Percentiles rank a stretch among this genome's conserved stretches.
Conservation (phyloP, 1,284 basidiomycete species). For the Apiotrichum laibachii region DNA sequence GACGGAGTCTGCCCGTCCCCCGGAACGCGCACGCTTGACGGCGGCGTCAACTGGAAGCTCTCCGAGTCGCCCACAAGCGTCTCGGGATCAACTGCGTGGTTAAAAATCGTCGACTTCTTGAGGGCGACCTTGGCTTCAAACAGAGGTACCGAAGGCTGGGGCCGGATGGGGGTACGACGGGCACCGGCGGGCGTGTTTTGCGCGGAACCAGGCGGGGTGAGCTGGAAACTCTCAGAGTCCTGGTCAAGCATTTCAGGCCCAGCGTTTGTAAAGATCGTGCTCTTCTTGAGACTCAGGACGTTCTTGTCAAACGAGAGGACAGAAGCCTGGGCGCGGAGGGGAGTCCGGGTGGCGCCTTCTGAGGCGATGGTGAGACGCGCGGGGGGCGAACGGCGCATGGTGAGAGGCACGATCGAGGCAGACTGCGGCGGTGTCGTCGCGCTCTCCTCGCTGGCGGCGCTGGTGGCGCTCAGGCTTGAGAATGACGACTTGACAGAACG, state of each 20-base stretch:
- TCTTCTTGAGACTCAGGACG: neutral
- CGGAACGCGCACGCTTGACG: neutral
- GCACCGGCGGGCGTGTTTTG: neutral
- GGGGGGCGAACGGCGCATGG: conserved; percentile 2
- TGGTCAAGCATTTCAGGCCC: neutral
- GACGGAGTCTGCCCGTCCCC: neutral
- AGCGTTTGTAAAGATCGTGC: neutral
- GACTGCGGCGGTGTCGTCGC: neutral
- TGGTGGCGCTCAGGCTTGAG: neutral
- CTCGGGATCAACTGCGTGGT: neutral
- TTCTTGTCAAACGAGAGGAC: neutral
- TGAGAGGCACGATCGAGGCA: neutral
- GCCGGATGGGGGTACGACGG: neutral
- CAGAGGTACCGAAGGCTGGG: neutral
- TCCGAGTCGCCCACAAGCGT: conserved; percentile 16
- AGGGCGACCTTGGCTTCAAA: neutral
- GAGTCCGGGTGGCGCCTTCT: neutral
- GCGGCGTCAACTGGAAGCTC: conserved; percentile 20
- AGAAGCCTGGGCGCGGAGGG: neutral
- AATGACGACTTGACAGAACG: neutral
- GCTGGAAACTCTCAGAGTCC: conserved; percentile 17
- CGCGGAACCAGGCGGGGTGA: conserved; percentile 13
- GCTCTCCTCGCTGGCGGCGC: neutral
- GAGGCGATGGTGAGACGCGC: neutral
- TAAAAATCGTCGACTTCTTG: conserved; percentile 6